phyloP scores from a whole-genome alignment of 2,329 filamentous ascomycete species.

The Alternaria sp. region DNA sequence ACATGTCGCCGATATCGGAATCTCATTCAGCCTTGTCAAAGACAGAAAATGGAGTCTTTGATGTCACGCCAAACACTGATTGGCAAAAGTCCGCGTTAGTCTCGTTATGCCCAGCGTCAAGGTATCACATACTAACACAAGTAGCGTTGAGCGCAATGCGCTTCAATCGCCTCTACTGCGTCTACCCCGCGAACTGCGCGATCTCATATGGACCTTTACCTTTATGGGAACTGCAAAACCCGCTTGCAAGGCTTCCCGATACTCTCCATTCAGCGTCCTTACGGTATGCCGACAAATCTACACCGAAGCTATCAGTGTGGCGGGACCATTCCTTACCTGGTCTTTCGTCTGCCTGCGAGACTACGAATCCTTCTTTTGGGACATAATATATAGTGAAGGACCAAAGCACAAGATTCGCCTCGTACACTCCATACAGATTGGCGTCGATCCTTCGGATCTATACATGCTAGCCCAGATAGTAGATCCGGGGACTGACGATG shows the following conservation, averaged over 20 bases:
- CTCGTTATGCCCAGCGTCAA: neutral
- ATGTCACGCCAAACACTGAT: neutral
- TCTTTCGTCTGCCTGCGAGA: neutral
- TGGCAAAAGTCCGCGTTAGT: neutral
- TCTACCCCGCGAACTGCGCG: constrained; percentile 1
- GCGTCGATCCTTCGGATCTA: neutral
- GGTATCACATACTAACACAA: neutral
- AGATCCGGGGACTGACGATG: neutral
- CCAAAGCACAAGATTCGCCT: neutral
- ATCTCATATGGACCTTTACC: constrained; percentile 1
- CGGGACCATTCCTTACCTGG: neutral
- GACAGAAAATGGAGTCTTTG: neutral
- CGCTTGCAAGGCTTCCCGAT: neutral
- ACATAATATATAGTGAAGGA: neutral
- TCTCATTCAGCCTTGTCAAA: neutral
- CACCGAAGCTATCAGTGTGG: neutral
- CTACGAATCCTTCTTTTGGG: neutral
- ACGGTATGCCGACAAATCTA: neutral
- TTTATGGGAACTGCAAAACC: neutral
- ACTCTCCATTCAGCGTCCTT: neutral
- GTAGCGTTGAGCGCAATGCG: neutral
- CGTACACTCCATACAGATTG: neutral
- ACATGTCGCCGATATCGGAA: neutral
- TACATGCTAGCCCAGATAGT: neutral
- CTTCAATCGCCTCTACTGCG: neutral